A percentile compares a stretch with the other conserved stretches of the same genome.
These are phyloP conservation scores for Podaxis mareebaensis DNA, from an alignment of 768 basidiomycete genomes.

Conservation along the genomic window DNA sequence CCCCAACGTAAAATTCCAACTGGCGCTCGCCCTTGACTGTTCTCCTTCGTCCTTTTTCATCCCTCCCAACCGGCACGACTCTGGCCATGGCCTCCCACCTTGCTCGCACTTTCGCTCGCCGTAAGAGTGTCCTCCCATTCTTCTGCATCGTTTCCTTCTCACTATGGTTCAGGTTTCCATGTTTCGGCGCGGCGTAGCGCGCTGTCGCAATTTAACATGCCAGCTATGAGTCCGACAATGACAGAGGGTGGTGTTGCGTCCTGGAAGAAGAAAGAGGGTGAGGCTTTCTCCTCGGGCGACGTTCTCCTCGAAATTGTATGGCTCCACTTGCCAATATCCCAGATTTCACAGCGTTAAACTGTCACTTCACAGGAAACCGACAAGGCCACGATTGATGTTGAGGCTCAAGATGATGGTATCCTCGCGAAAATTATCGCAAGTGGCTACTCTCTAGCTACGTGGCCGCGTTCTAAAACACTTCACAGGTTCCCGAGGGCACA, in stretches of 20 bases:
- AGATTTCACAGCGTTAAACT: constrained; percentile 15
- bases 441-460: constrained; percentile 13
- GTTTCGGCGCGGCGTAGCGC: constrained; percentile 76
- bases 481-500: constrained; percentile 76
- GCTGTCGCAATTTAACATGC: constrained; percentile 90
- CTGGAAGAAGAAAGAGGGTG: constrained; percentile 98
- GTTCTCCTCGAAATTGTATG: constrained; percentile 94
- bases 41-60: constrained; percentile 21
- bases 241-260: constrained; percentile 97
- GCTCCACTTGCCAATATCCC: constrained; percentile 17
- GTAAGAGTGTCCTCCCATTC: constrained; percentile 39
- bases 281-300: constrained; percentile 85
- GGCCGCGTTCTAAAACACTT: constrained; percentile 7
- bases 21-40: constrained; percentile 15
- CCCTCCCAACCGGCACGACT: constrained; percentile 20
- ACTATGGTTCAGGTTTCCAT: constrained; percentile 66
- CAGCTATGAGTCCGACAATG: constrained; percentile 99
- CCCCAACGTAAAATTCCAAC: constrained; percentile 29
- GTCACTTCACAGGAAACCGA: constrained; percentile 82
- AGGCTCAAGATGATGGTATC: constrained; percentile 97
- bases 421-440: constrained; percentile 95
- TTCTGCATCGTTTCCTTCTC: not conserved
- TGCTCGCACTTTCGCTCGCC: constrained; percentile 65
- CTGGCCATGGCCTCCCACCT: constrained; percentile 60
- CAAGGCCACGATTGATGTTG: constrained; percentile 99